Conservation (phyloP, 1,139 yeast species). For the Casaregolazyma suthepensis region DNA sequence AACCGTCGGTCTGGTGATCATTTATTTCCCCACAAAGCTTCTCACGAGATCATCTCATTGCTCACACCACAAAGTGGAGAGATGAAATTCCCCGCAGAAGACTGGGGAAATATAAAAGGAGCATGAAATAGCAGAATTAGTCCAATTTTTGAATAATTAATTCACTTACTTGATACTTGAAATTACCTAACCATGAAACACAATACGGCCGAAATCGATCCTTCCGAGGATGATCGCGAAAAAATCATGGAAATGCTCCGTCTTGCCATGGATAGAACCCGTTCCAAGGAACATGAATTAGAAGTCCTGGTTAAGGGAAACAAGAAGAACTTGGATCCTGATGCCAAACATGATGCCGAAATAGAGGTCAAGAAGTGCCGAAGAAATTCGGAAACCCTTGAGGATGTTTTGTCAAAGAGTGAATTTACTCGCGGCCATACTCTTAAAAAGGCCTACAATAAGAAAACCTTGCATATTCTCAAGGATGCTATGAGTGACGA, state of each 20-base stretch:
- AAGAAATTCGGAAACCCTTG: constrained; percentile 20
- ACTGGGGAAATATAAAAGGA: neutral
- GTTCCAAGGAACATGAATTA: constrained; percentile 17
- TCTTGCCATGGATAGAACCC: constrained; percentile 17
- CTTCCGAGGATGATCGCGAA: constrained; percentile 24
- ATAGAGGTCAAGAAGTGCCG: constrained; percentile 17
- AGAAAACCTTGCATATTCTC: constrained; percentile 23
- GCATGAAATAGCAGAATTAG: neutral
- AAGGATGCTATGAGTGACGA: constrained; percentile 19
- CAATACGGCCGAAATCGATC: constrained; percentile 25
- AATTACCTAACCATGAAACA: constrained; percentile 11
- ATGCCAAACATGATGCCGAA: constrained; percentile 20
- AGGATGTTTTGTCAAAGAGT: constrained; percentile 22
- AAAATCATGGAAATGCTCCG: constrained; percentile 19
- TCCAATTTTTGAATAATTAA: too few relatives aligned
- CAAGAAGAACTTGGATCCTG: constrained; percentile 19
- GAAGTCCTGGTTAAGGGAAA: constrained; percentile 19
- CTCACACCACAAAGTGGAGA: constrained; percentile 3
- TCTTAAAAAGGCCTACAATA: constrained; percentile 24
- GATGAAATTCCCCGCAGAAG: constrained; percentile 5
- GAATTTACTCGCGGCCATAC: constrained; percentile 26
- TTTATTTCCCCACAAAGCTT: neutral
- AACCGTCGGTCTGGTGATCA: neutral
- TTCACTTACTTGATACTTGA: neutral
- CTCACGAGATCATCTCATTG: neutral